Percentiles rank a stretch among this genome's conserved stretches.
Conservation (phyloP, 148 eudicot species). For the Rhododendron ovatum region DNA sequence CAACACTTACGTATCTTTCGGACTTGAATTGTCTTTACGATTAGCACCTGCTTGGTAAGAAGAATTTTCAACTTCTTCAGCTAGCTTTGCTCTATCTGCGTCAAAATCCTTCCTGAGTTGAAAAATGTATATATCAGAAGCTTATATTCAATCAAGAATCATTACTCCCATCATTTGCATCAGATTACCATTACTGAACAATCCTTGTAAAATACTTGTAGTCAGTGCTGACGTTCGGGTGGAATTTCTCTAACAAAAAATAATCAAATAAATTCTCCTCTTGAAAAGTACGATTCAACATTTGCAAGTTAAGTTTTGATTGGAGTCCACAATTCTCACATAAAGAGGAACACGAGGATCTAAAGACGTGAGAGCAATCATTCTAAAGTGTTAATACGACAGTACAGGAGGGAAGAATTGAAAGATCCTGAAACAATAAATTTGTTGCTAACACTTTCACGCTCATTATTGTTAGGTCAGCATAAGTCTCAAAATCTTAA, state of each 20-base stretch:
- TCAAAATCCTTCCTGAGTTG: slow-evolving; percentile 80
- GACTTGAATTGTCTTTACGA: slow-evolving; percentile 34
- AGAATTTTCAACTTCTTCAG: slow-evolving; percentile 45
- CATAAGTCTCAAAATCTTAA: neutral
- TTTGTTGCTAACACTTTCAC: neutral
- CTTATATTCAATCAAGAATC: neutral
- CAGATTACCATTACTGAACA: neutral
- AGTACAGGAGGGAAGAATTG: neutral
- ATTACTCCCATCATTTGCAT: neutral
- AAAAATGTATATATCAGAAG: neutral
- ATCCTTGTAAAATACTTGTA: neutral
- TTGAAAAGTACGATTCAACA: neutral
- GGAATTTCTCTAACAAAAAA: neutral
- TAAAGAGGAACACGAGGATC: neutral
- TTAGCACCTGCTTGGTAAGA: slow-evolving; percentile 22
- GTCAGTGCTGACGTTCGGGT: neutral
- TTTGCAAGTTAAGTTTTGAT: neutral
- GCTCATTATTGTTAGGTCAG: neutral
- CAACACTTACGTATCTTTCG: slow-evolving; percentile 37
- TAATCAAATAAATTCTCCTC: neutral
- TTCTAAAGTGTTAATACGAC: neutral
- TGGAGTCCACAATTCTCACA: no score
- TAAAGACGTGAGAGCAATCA: neutral
- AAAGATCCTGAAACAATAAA: neutral
- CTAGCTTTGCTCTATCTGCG: slow-evolving; percentile 62